Base-by-base conservation (phyloP, 257 asterid species). In the Fraxinus cuspidata region DNA sequence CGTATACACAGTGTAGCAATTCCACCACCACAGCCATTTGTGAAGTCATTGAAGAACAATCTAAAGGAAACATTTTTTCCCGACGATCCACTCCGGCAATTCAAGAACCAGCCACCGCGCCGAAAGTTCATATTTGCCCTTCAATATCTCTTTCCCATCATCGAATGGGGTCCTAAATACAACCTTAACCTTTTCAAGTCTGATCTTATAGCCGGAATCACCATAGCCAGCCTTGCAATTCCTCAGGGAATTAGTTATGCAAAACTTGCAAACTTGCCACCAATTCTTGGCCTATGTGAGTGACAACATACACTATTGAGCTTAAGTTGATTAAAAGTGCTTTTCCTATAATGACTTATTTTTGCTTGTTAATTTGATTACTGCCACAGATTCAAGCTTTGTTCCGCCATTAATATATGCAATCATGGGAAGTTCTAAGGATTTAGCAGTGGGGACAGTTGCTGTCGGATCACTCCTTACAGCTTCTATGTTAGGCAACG, bases 211-310 rank as follows among this genome's bases (percentile, higher is more conserved):
- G 75, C 99, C 51, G 99, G 99, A 4, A 89, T 95, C 83, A 95
- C 99, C 87, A 93, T 95, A 10, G 99, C 99, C 18, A 93, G 98
- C 81, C 89, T 95, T 21, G 99, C 99, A 42, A 89, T 95, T 23
- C 99, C 99, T 10, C 99, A 95, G 79, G 99, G 99, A 76, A 95
- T 95, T 7, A 95, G 99, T 53, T 95, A 95, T 72, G 99, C 99
- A 0, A 93, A 85, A 85, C 98, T 95, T 0, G 98, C 97, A 1
- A 95, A 95, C 80, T 80, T 95, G 85, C 98, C 99, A 5, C 97
- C 99, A 5, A 82, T 95, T 68, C 96, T 93, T 51, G 99, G 99
- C 77, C 92, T 95, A 0, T 93, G 99, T 95, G 35, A 88, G 99
- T 77, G n/a, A n/a, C n/a, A n/a, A n/a, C n/a, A n/a, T n/a, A n/a